A percentile compares a stretch with the other conserved stretches of the same genome.
These are phyloP conservation scores for Protomyces inouyei DNA, from an alignment of 1,139 yeast genomes.

Conservation along the genomic window DNA sequence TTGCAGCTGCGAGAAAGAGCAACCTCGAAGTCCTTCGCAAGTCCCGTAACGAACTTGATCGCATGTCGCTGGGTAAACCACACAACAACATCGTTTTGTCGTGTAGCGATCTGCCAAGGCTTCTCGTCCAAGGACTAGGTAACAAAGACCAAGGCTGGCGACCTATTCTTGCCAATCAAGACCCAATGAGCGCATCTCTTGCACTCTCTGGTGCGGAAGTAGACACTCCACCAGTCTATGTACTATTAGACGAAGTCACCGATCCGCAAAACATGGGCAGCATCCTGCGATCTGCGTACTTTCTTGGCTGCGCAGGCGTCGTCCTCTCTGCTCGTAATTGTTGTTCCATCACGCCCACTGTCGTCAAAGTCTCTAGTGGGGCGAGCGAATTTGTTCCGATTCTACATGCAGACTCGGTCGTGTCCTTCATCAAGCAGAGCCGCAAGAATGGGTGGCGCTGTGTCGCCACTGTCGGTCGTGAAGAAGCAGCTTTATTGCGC, in stretches of 20 bases:
- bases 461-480: conserved; percentile 54
- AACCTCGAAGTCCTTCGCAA: neutral
- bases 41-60: conserved; percentile 1
- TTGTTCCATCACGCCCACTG: conserved; percentile 70
- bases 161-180: conserved; percentile 3
- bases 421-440: conserved; percentile 57
- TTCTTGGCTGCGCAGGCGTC: conserved; percentile 77
- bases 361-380: conserved; percentile 82
- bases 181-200: neutral
- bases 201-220: neutral
- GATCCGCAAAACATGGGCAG: conserved; percentile 94
- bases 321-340: conserved; percentile 59
- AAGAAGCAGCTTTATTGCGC: neutral
- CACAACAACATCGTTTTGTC: conserved; percentile 17
- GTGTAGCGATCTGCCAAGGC: neutral
- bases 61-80: conserved; percentile 4
- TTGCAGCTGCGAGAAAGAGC: neutral
- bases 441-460: conserved; percentile 64
- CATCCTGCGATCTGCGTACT: conserved; percentile 73
- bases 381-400: conserved; percentile 71
- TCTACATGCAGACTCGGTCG: conserved; percentile 54
- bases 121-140: neutral
- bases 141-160: neutral
- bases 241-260: conserved; percentile 43
- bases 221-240: conserved; percentile 6